Evolutionary conservation across 352 stramenopile species (phyloP), one percentile per base, ranked within the genome.

Genomic region (Globisporangium cederbergense): DNA sequence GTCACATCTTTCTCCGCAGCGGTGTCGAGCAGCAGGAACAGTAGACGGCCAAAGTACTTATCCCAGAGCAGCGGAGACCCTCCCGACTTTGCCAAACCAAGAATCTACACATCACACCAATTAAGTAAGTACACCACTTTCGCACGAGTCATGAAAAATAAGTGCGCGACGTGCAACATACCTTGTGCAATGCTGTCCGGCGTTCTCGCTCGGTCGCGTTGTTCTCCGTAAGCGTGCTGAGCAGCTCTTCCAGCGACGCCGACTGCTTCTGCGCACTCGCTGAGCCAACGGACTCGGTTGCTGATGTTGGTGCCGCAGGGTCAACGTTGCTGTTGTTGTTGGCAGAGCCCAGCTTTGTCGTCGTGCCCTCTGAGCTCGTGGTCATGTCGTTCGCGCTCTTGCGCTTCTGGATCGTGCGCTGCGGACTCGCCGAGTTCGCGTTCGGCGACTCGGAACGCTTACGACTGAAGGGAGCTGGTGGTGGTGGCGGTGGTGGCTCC

Each of bases 391-490:
- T 67, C 5, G 72, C 79, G 62, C 80, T 79, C 6, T 78, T 76
- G 43, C 76, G 68, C 20, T 87, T 87, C 60, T 83, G 76, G 14
- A 66, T 74, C 49, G 65, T 80, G 9, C 65, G 68, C 71, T 72
- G 56, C 51, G 78, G 70, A 55, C 69, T 78, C 10, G 63, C 47
- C 6, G 67, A 80, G 63, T 62, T 77, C 14, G 70, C 68, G 14
- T 72, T 84, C 5, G 78, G 78, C 18, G 78, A 84, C 65, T 87
- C 76, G 11, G 62, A 67, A 40, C 78, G 74, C 45, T 87, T 87
- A n/a, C 78, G 74, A 40, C 74, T 81, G 14, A 54, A 47, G 34
- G 72, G 70, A 30, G 84, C 78, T 18, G 68, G 72, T 13, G 62
- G 38, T 36, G 72, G 71, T 32, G 84, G 76, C 13, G 50, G 58